A percentile compares a stretch with the other conserved stretches of the same genome.
phyloP scores from a whole-genome alignment of 108 stramenopile species.

The Cyclotella atomus region DNA sequence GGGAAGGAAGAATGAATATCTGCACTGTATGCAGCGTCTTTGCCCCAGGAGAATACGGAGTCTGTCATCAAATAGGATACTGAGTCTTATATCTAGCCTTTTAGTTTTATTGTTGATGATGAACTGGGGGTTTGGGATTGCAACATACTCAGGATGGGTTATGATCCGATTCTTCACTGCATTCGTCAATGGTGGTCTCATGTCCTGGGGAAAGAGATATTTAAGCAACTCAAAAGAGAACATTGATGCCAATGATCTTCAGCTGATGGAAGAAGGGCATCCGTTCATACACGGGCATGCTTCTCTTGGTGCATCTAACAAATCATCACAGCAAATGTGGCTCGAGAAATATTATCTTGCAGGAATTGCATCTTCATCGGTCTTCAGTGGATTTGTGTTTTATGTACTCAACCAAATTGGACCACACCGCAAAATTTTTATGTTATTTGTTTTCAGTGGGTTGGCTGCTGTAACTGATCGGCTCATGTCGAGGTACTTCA shows the following conservation, averaged over 20 bases:
- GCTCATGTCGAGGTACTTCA: constrained; percentile 5
- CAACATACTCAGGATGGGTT: constrained; percentile 15
- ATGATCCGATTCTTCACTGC: constrained; percentile 33
- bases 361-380: constrained; percentile 17
- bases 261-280: constrained; percentile 23
- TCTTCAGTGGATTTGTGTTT: constrained; percentile 25
- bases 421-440: constrained; percentile 4
- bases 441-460: neutral
- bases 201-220: constrained; percentile 11
- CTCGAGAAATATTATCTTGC: constrained; percentile 22
- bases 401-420: constrained; percentile 23
- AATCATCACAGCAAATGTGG: constrained; percentile 5
- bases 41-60: constrained; percentile 3
- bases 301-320: neutral
- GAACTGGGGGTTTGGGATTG: constrained; percentile 32
- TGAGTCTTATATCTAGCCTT: neutral
- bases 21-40: neutral
- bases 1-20: neutral
- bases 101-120: constrained; percentile 16
- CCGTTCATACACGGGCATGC: neutral
- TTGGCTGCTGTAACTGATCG: neutral
- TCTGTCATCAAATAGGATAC: constrained; percentile 9
- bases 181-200: constrained; percentile 9
- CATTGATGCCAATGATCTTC: neutral
- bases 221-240: constrained; percentile 8